A percentile compares a stretch with the other conserved stretches of the same genome.
Evolutionary conservation across 1,139 yeast genomes (phyloP).

Genomic region (Saccharomyces hybrid): DNA sequence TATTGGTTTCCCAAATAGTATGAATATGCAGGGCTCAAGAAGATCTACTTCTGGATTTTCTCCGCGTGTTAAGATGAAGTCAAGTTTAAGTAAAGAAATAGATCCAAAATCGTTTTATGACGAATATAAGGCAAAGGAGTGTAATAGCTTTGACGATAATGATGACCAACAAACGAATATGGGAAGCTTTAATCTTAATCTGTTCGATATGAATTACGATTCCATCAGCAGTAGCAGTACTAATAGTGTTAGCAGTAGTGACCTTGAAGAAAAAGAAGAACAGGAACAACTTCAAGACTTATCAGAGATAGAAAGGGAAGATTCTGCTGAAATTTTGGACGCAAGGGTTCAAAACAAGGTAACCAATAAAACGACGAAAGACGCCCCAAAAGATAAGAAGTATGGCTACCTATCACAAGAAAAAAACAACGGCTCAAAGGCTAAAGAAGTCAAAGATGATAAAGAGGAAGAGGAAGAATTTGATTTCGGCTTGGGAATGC

Average conservation of each 20-base stretch:
- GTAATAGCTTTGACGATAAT: background rate
- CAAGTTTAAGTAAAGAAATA: slow-evolving; percentile 25
- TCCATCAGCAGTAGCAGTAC: slow-evolving; percentile 5
- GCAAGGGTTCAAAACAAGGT: slow-evolving; percentile 10
- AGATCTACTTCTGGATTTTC: slow-evolving; percentile 7
- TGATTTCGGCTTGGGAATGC: slow-evolving; percentile 23
- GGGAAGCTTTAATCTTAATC: background rate
- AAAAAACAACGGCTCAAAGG: background rate
- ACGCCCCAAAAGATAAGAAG: background rate
- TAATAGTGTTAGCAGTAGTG: slow-evolving; percentile 10
- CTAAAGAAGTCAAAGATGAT: background rate
- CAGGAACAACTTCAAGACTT: slow-evolving; percentile 12
- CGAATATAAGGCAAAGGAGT: background rate
- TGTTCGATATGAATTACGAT: background rate
- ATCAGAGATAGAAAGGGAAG: slow-evolving; percentile 5
- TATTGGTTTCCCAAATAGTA: slow-evolving; percentile 11
- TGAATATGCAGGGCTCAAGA: slow-evolving; percentile 7
- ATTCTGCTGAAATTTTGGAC: slow-evolving; percentile 12
- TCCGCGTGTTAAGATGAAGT: slow-evolving; percentile 18
- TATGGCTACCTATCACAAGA: background rate
- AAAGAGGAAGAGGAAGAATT: slow-evolving; percentile 15
- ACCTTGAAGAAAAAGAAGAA: slow-evolving; percentile 13
- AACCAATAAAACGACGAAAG: slow-evolving; percentile 20
- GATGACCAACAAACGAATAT: background rate
- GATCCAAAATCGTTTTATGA: slow-evolving; percentile 6